Evolutionary conservation across 164 flowering plant genomes (phyloP), one percentile per base, ranked within the genome.

Genomic region (Nelumbo lutea): DNA sequence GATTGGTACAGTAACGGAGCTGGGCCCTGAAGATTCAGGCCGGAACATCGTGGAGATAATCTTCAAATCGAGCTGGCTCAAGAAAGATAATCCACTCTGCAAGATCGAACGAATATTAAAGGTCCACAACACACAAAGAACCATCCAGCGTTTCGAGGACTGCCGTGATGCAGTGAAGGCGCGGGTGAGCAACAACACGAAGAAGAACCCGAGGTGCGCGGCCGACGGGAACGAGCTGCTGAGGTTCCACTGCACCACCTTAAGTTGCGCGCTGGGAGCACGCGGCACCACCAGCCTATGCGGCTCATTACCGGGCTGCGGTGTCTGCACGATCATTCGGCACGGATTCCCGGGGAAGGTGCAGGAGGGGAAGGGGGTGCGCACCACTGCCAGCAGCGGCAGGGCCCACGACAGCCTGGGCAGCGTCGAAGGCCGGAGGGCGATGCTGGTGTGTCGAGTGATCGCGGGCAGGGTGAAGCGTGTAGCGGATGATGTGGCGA

Each of bases 161-260:
- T 87, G 86, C 77, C 78, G 99, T 1, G 95, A 89, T 68, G 76
- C 91, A 1, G 96, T 96, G 13, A 96, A 92, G 79, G 66, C 80
- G 15, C 89, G 89, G 59, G 96, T 95, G 3, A 78, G 43, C 68
- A 40, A 48, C 71, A 76, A 59, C 76, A 64, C 79, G 67, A 84
- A 77, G 70, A 85, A 85, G 55, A 82, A 87, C 82, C 86, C 97
- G 55, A 61, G 98, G 50, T 96, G 99, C 78, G 95, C 92, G 1
- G 98, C 99, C n/a, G 99, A 96, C 78, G 99, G 99, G 1, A 96
- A 96, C 84, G 99, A 96, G 79, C 86, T 96, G 3, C 86, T 96
- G 9, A 79, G 99, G 1, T 96, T 96, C 82, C 85, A 90, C 82
- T 86, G 98, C 83, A 81, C 96, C 38, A 83, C 86, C 6, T 68